Percentiles rank a stretch among this genome's conserved stretches.
Evolutionary conservation across 306 rosid species (phyloP).

Genomic region (Gynostemma pentaphyllum): DNA sequence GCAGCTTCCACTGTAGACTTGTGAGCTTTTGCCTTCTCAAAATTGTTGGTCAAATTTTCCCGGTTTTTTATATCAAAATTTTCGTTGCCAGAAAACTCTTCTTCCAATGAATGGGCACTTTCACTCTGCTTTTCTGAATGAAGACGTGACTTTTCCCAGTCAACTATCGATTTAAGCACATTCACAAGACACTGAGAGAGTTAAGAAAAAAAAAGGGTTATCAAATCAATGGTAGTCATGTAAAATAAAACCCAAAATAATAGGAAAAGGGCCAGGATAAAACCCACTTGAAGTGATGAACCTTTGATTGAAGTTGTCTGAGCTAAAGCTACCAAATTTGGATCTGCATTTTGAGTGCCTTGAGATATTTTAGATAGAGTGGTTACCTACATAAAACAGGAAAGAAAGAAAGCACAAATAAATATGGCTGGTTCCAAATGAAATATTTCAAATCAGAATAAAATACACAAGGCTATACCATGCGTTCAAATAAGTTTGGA

Average conservation of each 20-base stretch:
- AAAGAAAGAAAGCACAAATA: neutral
- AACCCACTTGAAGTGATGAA: slow-evolving; percentile 91
- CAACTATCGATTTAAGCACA: slow-evolving; percentile 92
- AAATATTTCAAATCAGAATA: slow-evolving; percentile 5
- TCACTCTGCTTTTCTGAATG: slow-evolving; percentile 40
- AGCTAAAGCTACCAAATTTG: slow-evolving; percentile 58
- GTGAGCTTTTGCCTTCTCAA: slow-evolving; percentile 95
- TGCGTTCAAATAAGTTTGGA: slow-evolving; percentile 95
- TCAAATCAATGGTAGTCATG: neutral
- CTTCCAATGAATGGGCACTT: slow-evolving; percentile 27
- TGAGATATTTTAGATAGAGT: slow-evolving; percentile 85
- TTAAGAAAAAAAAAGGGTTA: slow-evolving; percentile 12
- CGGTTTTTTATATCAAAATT: slow-evolving; percentile 54
- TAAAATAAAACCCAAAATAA: slow-evolving; percentile 5
- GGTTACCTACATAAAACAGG: slow-evolving; percentile 47
- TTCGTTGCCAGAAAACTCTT: slow-evolving; percentile 51
- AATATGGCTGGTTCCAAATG: slow-evolving; percentile 5
- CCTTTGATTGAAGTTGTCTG: slow-evolving; percentile 76
- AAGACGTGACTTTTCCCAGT: slow-evolving; percentile 77
- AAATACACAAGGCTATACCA: slow-evolving; percentile 38
- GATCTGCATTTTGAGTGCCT: slow-evolving; percentile 71
- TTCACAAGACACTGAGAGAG: slow-evolving; percentile 78
- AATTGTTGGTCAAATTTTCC: slow-evolving; percentile 58
- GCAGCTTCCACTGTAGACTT: slow-evolving; percentile 97
- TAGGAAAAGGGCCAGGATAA: slow-evolving; percentile 11